Base-by-base conservation (phyloP, 2,329 filamentous ascomycete genomes). In the Verruconis gallopava region DNA sequence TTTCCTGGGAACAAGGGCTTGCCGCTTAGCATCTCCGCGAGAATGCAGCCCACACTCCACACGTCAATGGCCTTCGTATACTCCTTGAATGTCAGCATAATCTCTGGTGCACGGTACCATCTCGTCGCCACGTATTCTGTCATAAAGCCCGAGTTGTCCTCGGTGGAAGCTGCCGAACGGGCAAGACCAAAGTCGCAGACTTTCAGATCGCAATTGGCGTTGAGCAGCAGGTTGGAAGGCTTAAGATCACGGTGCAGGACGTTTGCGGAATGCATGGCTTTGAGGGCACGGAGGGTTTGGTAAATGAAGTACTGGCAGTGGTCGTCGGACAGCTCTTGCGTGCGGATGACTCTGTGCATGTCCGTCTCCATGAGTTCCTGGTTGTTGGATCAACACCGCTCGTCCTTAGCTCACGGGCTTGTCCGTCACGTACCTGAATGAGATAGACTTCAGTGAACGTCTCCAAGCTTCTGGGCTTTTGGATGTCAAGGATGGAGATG, bases 221-320 rank as follows among this genome's bases (percentile, higher is more conserved):
- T 98, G 48, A 98, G 74, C 19, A 98, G 79, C 47, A 98, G 69
- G 60, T 98, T 98, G 46, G 89, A 96, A 2, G 91, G 91, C 69
- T 98, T 98, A 53, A 98, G 71, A 65, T 98, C 91, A 60, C 91
- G 81, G 63, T 98, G 91, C 9, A 98, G 77, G 37, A 98, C 91
- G 56, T 98, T 96, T 49, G 91, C 91, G 12, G 91, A 96, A 68
- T 98, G 91, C 89, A 98, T 96, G 30, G 91, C 91, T 71, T 98
- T 98, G 55, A 98, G 72, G 9, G 89, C 91, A 55, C 91, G 86
- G 45, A 98, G 77, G 2, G 91, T 98, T 69, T 98, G 91, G 72
- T 98, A 98, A 66, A 98, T 98, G 68, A 98, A 98, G 69, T 98
- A 98, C 65, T 98, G 91, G 75, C 91, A 98, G 64, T 98, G 91